phyloP scores from a whole-genome alignment of 2,329 filamentous ascomycete genomes.

The Penicillium sclerotigenum region DNA sequence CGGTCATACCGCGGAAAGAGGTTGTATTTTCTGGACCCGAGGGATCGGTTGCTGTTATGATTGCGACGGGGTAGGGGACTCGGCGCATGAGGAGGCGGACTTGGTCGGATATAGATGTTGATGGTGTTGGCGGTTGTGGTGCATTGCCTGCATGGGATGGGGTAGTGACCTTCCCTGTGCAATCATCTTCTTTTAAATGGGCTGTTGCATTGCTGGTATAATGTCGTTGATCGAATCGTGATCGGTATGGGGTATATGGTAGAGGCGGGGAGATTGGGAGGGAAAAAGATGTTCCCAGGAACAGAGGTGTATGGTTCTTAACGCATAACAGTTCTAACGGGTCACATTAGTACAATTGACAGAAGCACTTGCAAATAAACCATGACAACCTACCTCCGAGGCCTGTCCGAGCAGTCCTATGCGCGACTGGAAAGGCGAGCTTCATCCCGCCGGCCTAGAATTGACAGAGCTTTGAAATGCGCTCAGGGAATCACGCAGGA shows the following conservation, averaged over 20 bases:
- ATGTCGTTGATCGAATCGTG: constrained; percentile 15
- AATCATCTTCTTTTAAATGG: not conserved
- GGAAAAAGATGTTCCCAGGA: not conserved
- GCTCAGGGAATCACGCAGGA: constrained; percentile 12
- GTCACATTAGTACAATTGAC: constrained; percentile 3
- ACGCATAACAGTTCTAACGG: not conserved
- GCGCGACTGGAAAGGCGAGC: constrained; percentile 25
- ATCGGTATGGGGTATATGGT: constrained; percentile 7
- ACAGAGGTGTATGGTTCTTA: not conserved
- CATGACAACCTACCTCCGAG: constrained; percentile 20
- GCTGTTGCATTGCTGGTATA: constrained; percentile 17
- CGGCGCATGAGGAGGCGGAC: constrained; percentile 51
- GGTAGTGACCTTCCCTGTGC: not conserved
- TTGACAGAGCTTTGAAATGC: constrained; percentile 7
- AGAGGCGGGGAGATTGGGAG: not conserved
- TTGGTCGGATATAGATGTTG: constrained; percentile 31
- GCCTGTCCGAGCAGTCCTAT: constrained; percentile 12
- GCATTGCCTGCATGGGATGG: not conserved
- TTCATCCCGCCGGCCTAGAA: constrained; percentile 30
- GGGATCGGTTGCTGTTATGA: constrained; percentile 50
- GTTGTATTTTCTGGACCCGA: constrained; percentile 22
- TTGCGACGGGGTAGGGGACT: constrained; percentile 56
- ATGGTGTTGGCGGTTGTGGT: not conserved
- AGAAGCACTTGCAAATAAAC: not conserved
- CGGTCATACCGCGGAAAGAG: constrained; percentile 52